Evolutionary conservation across 805 yeast species (phyloP).

Genomic region (Geotrichum ghanense): DNA sequence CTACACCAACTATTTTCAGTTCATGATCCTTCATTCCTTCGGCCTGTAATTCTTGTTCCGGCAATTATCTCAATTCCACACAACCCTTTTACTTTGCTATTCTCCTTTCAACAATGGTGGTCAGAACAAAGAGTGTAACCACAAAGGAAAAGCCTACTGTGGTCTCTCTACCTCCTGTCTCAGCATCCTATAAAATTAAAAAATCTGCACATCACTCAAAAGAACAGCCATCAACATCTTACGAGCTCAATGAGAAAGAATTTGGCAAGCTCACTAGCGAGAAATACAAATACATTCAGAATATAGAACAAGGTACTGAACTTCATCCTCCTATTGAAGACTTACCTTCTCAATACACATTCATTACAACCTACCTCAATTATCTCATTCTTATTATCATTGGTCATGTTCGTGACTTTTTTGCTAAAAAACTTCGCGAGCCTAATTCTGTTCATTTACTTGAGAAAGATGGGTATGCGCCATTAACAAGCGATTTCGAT

Average conservation of each 20-base stretch:
- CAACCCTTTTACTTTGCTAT: not conserved
- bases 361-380: slow-evolving; percentile 73
- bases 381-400: slow-evolving; percentile 74
- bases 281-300: slow-evolving; percentile 53
- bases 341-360: slow-evolving; percentile 76
- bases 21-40: not conserved
- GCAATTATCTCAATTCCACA: not conserved
- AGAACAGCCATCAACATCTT: not conserved
- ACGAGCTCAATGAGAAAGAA: slow-evolving; percentile 39
- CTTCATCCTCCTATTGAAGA: slow-evolving; percentile 44
- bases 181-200: not conserved
- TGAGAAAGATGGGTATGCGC: slow-evolving; percentile 85
- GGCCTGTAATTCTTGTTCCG: not conserved
- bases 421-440: slow-evolving; percentile 65
- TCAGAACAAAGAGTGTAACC: not conserved
- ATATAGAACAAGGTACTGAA: slow-evolving; percentile 43
- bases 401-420: slow-evolving; percentile 85
- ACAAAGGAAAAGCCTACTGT: not conserved
- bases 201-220: not conserved
- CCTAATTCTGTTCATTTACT: slow-evolving; percentile 50
- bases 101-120: not conserved
- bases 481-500: slow-evolving; percentile 91
- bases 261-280: slow-evolving; percentile 58
- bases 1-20: not conserved
- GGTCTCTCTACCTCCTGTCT: not conserved